Percentiles rank a stretch among this genome's conserved stretches.
phyloP scores from a whole-genome alignment of 805 yeast species.

The Candida chauliodis region DNA sequence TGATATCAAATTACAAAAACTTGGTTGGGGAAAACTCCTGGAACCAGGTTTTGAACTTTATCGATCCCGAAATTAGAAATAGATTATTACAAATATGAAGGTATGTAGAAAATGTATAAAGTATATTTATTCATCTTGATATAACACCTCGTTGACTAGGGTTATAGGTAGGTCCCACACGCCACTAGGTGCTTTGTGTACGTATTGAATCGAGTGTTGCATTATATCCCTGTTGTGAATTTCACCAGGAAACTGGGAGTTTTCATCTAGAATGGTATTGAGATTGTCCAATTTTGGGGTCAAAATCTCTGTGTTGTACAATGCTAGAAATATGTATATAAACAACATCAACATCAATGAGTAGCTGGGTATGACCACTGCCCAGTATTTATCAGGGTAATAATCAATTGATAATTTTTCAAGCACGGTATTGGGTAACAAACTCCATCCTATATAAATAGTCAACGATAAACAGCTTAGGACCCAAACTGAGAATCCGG shows the following conservation, averaged over 20 bases:
- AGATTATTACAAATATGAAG: slow-evolving; percentile 9
- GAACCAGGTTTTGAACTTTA: slow-evolving; percentile 27
- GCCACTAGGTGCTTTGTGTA: slow-evolving; percentile 68
- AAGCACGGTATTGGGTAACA: slow-evolving; percentile 59
- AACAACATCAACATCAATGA: slow-evolving; percentile 69
- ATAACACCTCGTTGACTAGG: slow-evolving; percentile 63
- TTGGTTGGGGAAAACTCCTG: slow-evolving; percentile 44
- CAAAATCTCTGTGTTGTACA: slow-evolving; percentile 73
- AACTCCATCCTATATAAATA: slow-evolving; percentile 69
- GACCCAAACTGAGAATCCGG: slow-evolving; percentile 81
- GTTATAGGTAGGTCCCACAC: slow-evolving; percentile 82
- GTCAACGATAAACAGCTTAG: slow-evolving; percentile 54
- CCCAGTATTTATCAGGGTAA: slow-evolving; percentile 92
- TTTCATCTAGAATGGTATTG: slow-evolving; percentile 67
- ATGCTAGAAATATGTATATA: slow-evolving; percentile 63
- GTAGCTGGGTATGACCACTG: slow-evolving; percentile 70
- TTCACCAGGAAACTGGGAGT: slow-evolving; percentile 35
- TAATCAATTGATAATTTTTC: slow-evolving; percentile 56
- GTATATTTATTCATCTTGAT: slow-evolving; percentile 20
- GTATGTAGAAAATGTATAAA: slow-evolving; percentile 10
- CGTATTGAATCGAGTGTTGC: slow-evolving; percentile 28
- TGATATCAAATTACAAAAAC: slow-evolving; percentile 43
- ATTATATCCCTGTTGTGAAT: not conserved
- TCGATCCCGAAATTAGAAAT: slow-evolving; percentile 28
- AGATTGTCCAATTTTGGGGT: slow-evolving; percentile 58